Percentiles rank a stretch among this genome's conserved stretches.
phyloP scores from a whole-genome alignment of 805 yeast species.

The Lipomyces orientalis region DNA sequence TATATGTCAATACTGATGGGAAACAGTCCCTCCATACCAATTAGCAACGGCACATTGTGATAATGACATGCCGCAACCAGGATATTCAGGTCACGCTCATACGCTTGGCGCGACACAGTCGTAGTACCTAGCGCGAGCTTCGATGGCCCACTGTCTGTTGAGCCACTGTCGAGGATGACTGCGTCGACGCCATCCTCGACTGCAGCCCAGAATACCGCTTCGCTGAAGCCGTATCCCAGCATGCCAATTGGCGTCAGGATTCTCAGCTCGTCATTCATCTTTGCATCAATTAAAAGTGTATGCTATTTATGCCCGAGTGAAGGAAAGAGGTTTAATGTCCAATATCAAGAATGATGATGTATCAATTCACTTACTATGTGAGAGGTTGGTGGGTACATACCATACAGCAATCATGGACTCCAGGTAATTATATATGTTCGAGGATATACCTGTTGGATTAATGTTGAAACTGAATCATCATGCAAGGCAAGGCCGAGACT shows the following conservation, averaged over 20 bases:
- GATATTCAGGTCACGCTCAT: constrained; percentile 5
- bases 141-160: constrained; percentile 20
- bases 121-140: constrained; percentile 15
- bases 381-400: not conserved
- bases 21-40: no score
- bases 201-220: not conserved
- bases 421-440: no score
- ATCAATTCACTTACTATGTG: not conserved
- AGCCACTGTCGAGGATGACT: constrained; percentile 15
- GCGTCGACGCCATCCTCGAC: constrained; percentile 16
- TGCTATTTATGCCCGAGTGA: no score
- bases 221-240: constrained; percentile 19
- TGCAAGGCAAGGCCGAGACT: no score
- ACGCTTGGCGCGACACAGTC: constrained; percentile 4
- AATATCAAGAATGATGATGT: no score
- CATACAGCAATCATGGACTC: no score
- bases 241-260: constrained; percentile 19
- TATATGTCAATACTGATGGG: no score
- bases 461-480: no score
- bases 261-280: not conserved
- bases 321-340: no score
- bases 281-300: no score
- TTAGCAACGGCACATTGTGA: not conserved
- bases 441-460: no score
- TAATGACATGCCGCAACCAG: not conserved